These are phyloP conservation scores for Aspergillus glaucus DNA, from an alignment of 2,329 filamentous ascomycete genomes.

Conservation along the genomic window DNA sequence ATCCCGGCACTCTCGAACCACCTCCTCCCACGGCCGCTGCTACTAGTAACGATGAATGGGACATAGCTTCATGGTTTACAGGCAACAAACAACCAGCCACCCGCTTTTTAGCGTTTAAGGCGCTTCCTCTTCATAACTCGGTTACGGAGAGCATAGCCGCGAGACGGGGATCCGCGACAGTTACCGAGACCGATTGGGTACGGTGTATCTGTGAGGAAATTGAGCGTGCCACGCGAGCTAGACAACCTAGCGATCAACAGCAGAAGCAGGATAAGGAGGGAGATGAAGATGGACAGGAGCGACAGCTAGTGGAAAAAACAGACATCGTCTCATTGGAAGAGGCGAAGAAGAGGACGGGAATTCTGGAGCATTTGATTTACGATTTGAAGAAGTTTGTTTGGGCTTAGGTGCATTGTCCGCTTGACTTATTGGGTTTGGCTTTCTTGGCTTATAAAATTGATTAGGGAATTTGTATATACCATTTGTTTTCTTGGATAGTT, in stretches of 20 bases:
- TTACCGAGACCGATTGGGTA: constrained; percentile 49
- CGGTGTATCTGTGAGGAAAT: constrained; percentile 70
- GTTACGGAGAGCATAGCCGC: constrained; percentile 11
- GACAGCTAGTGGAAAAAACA: constrained; percentile 45
- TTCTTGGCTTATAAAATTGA: not conserved
- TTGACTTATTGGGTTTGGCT: not conserved
- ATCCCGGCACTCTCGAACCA: not conserved
- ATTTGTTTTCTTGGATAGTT: not conserved
- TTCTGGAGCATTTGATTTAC: constrained; percentile 82
- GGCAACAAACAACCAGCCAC: constrained; percentile 22
- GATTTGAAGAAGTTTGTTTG: constrained; percentile 91
- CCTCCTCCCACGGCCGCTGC: constrained; percentile 17
- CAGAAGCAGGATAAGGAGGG: constrained; percentile 27
- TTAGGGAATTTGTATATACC: not conserved
- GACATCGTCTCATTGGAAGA: constrained; percentile 80
- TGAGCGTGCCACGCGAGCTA: constrained; percentile 55
- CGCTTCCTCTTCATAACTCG: constrained; percentile 32
- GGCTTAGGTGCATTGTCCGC: constrained; percentile 42
- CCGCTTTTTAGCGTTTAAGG: constrained; percentile 39
- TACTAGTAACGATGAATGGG: constrained; percentile 31
- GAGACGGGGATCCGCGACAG: constrained; percentile 11
- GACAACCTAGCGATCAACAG: not conserved
- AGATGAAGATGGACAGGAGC: constrained; percentile 28
- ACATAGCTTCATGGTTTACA: constrained; percentile 35
- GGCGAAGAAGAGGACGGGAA: constrained; percentile 77